Percentiles rank a stretch among this genome's conserved stretches.
phyloP scores from a whole-genome alignment of 2,329 filamentous ascomycete species.

The Cladosporium cucumerinum region DNA sequence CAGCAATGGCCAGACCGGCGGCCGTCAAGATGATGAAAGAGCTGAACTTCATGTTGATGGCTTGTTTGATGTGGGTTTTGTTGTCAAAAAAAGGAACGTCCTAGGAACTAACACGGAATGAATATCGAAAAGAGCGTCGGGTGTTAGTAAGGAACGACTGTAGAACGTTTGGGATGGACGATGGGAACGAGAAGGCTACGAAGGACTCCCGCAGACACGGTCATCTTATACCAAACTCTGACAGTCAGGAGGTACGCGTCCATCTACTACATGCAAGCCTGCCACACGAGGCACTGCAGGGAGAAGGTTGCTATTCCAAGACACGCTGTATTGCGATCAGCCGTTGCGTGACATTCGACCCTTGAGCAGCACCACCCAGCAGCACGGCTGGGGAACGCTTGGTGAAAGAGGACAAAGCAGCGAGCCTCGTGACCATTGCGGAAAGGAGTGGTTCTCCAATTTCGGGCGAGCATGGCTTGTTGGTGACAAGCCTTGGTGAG shows the following conservation, averaged over 20 bases:
- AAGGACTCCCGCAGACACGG: background rate
- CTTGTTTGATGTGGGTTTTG: background rate
- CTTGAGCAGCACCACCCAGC: background rate
- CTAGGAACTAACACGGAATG: background rate
- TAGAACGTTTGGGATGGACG: background rate
- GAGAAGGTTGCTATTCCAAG: background rate
- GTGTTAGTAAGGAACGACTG: conserved; percentile 9
- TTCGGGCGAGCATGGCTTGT: background rate
- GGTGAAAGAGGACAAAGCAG: background rate
- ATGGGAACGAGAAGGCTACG: background rate
- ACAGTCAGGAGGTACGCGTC: background rate
- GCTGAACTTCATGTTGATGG: conserved; percentile 2
- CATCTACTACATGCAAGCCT: background rate
- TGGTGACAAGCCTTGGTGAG: background rate
- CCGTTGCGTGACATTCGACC: background rate
- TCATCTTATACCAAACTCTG: background rate
- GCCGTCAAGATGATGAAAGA: conserved; percentile 5
- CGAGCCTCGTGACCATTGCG: background rate
- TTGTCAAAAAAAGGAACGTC: background rate
- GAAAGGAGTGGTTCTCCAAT: conserved; percentile 1
- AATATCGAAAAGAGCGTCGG: background rate
- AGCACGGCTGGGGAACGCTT: background rate
- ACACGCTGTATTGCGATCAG: background rate
- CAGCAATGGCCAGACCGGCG: conserved; percentile 7
- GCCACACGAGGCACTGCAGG: background rate